Evolutionary conservation across 768 basidiomycete genomes (phyloP).

Genomic region (Termitomyces sp.): DNA sequence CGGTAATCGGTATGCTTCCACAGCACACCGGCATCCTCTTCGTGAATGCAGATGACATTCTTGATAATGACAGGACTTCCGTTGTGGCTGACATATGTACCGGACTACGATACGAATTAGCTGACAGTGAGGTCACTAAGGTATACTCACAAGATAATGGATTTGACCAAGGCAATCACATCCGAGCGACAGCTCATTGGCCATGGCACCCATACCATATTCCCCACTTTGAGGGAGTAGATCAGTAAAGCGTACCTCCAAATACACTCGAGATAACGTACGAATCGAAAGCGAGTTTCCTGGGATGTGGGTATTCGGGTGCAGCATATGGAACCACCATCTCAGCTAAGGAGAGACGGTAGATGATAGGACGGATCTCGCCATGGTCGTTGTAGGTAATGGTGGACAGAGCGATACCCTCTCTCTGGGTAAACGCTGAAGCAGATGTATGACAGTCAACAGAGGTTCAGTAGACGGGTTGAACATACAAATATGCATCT

Average conservation of each 20-base stretch:
- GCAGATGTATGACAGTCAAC: background rate
- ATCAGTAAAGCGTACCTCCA: constrained; percentile 19
- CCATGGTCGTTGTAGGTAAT: constrained; percentile 87
- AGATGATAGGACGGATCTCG: constrained; percentile 79
- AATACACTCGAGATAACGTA: constrained; percentile 39
- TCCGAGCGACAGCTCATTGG: constrained; percentile 81
- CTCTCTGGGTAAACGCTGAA: constrained; percentile 68
- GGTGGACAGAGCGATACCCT: constrained; percentile 83
- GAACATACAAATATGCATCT: constrained; percentile 74
- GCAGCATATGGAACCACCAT: constrained; percentile 91
- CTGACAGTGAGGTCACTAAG: constrained; percentile 10
- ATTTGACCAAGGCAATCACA: constrained; percentile 89
- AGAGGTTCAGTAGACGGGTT: constrained; percentile 33
- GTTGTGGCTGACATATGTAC: constrained; percentile 64
- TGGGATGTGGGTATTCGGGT: constrained; percentile 79
- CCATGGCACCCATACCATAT: constrained; percentile 91
- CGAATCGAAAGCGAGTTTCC: constrained; percentile 89
- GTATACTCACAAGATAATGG: constrained; percentile 63
- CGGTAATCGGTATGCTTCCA: constrained; percentile 94
- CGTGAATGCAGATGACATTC: constrained; percentile 90
- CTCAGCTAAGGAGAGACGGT: constrained; percentile 79
- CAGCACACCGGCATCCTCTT: constrained; percentile 85
- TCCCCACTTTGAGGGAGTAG: constrained; percentile 64
- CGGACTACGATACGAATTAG: constrained; percentile 41
- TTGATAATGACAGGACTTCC: constrained; percentile 75